Base-by-base conservation (phyloP, 2,329 filamentous ascomycete species). In the Phyllosticta ampelicida region DNA sequence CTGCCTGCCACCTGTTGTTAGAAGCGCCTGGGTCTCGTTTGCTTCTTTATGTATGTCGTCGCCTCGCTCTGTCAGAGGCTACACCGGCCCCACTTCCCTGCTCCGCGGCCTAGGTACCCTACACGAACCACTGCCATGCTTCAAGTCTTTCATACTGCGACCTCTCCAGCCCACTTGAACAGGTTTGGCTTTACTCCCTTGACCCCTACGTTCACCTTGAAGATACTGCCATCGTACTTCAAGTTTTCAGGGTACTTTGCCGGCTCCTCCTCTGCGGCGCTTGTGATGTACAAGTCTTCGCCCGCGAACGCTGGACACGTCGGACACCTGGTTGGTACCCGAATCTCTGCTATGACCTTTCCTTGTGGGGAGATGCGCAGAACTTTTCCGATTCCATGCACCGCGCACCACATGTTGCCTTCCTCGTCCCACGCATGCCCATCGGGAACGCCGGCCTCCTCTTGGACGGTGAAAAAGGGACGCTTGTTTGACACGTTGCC, bases 391-490 rank as follows among this genome's bases (percentile, higher is more conserved):
- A 86, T 87, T 56, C 90, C 90, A 68, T 89, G 94, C n/a, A 94
- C 78, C 8, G 89, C 88, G 61, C 87, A 85, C 91, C 92, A 96
- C 66, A 96, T 79, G 74, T 87, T 86, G n/a, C 90, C 90, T 57
- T 95, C 83, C 50, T 80, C 81, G 68, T 96, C 91, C 66, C 95
- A 81, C 62, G 86, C 85, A 73, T 92, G 91, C 1, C 91, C 91
- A 71, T 96, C 91, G 0, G 90, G 90, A 62, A 81, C 78, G 5
- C 75, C 76, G 11, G 83, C 28, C 29, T 58, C 59, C 56, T 67
- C 63, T 56, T 66, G 82, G 67, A 90, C 83, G 59, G 80, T 76
- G 74, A 90, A 92, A 73, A 90, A 90, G 44, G 86, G 76, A 58
- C 87, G 83, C 66, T 83, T 80, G 71, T 87, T 86, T 60, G 79